These are phyloP conservation scores for Schrenkiella parvula DNA, from an alignment of 345 rosid species.

Conservation along the genomic window DNA sequence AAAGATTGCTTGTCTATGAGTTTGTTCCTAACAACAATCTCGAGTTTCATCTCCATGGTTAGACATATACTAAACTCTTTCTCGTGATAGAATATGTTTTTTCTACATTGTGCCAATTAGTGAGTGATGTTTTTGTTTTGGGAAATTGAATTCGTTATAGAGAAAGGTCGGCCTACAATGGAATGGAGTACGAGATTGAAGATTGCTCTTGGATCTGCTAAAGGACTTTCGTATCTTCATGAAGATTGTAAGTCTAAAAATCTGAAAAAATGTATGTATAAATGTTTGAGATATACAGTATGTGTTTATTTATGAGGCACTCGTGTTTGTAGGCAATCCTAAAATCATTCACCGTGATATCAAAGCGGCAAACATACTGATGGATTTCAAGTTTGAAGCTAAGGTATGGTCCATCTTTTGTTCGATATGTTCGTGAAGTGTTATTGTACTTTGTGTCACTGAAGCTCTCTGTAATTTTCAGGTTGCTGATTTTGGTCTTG, in stretches of 20 bases:
- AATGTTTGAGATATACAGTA: background rate
- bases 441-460: background rate
- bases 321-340: constrained; percentile 39
- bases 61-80: constrained; percentile 4
- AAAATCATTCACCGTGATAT: constrained; percentile 84
- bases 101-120: background rate
- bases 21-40: constrained; percentile 59
- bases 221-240: constrained; percentile 91
- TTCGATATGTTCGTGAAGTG: background rate
- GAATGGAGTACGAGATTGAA: constrained; percentile 68
- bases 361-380: constrained; percentile 78
- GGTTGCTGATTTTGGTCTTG: constrained; percentile 89
- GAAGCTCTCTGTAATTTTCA: background rate
- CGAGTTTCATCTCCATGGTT: constrained; percentile 68
- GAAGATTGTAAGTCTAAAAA: constrained; percentile 69
- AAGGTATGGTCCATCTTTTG: constrained; percentile 38
- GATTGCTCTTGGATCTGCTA: constrained; percentile 89
- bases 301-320: background rate
- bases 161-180: constrained; percentile 67
- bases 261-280: background rate
- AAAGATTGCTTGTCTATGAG: constrained; percentile 71
- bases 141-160: constrained; percentile 36
- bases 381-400: constrained; percentile 85
- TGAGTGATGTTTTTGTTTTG: background rate
- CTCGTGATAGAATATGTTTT: background rate